These are phyloP conservation scores for Ogataea populi-albae DNA, from an alignment of 805 yeast species.

Conservation along the genomic window DNA sequence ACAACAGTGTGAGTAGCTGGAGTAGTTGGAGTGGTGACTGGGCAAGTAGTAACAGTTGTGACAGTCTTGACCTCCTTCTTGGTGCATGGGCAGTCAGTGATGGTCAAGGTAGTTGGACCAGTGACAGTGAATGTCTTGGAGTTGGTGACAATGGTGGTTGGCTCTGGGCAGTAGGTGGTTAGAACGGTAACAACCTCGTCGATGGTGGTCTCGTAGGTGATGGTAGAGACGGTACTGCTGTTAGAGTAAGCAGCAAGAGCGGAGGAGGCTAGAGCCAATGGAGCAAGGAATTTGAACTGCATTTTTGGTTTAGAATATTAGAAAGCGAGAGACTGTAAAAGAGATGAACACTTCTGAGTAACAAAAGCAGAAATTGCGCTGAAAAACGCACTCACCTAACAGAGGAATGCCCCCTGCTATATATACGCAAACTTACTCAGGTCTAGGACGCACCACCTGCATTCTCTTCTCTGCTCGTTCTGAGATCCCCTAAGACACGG, in stretches of 20 bases:
- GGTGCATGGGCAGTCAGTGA: slow-evolving; percentile 88
- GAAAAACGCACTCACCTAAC: background rate
- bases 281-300: slow-evolving; percentile 35
- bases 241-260: slow-evolving; percentile 46
- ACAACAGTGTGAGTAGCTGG: slow-evolving; percentile 17
- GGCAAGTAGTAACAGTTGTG: slow-evolving; percentile 22
- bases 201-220: slow-evolving; percentile 43
- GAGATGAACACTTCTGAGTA: background rate
- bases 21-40: slow-evolving; percentile 17
- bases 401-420: slow-evolving; percentile 1
- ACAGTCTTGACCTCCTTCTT: slow-evolving; percentile 30
- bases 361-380: background rate
- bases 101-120: slow-evolving; percentile 75
- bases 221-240: slow-evolving; percentile 46
- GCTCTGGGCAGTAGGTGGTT: slow-evolving; percentile 80
- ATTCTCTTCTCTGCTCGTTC: no score
- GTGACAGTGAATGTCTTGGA: slow-evolving; percentile 71
- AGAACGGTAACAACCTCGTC: slow-evolving; percentile 60
- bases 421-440: no score
- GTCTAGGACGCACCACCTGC: no score
- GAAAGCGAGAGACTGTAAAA: slow-evolving; percentile 31
- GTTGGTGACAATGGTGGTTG: slow-evolving; percentile 66
- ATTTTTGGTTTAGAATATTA: slow-evolving; percentile 18
- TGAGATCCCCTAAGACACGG: no score
- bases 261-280: slow-evolving; percentile 36